Evolutionary conservation across 176 grass and related monocot genomes (phyloP), one percentile per base, ranked within the genome.

Genomic region (Miscanthus lutarioriparius): DNA sequence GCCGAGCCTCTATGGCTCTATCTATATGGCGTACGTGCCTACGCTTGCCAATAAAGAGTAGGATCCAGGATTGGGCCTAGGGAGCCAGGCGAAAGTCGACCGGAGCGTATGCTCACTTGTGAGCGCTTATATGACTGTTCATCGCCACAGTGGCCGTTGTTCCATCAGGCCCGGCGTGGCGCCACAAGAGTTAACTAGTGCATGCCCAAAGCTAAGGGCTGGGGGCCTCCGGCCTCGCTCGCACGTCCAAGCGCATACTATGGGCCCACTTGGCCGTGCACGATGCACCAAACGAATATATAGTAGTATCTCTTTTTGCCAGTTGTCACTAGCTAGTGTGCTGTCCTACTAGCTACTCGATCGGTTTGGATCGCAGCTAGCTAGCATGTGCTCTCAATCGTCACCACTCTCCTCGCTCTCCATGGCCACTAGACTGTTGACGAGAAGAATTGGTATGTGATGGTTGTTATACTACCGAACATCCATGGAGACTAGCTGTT

Each of bases 51-150:
- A 10, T 64, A n/a, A 72, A 49, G 67, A 28, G 76, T 62, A 80
- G 84, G 77, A 74, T 86, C 69, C 85, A 81, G 77, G 77, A 70
- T 67, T 74, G 44, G 84, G 49, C 33, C 47, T 40, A 23, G 74
- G 64, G 35, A 65, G 74, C 48, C 17, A 66, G 63, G 48, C 64
- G 79, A 85, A 85, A 61, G 77, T 82, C 41, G 79, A 87, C 44
- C 54, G 63, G 72, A 10, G 25, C 47, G 13, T 4, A 39, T 82
- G 49, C 71, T 27, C 49, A 33, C 36, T 38, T 82, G 67, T 27
- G 67, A 58, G 22, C 8, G 66, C 2, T 71, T 59, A 59, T 82
- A 82, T 82, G 80, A 82, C 86, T 87, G 86, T 82, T 87, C 72
- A 77, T 56, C 26, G 8, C 22, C 32, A 74, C 69, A 80, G 51